Percentiles rank a stretch among this genome's conserved stretches.
Evolutionary conservation across 192 early-diverging fungal species (phyloP).

Genomic region (Dissophora ornata): DNA sequence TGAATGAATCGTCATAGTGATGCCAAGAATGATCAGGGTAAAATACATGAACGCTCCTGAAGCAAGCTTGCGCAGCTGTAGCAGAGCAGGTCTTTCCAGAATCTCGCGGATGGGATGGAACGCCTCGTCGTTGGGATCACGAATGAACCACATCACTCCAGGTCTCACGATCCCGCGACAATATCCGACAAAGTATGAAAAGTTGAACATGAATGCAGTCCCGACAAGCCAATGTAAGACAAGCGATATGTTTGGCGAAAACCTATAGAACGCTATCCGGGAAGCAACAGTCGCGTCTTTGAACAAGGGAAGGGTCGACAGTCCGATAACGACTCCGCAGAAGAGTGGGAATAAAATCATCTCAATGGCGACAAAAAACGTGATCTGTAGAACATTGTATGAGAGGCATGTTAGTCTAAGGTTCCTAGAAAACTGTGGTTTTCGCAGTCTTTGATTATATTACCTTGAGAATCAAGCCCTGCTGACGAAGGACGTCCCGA

Average conservation of each 20-base stretch:
- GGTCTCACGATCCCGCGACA: slow-evolving; percentile 89
- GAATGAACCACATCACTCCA: slow-evolving; percentile 98
- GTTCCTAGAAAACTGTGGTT: background rate
- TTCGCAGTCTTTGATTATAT: no score
- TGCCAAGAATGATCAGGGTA: slow-evolving; percentile 73
- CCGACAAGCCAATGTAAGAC: slow-evolving; percentile 93
- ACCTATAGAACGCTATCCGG: slow-evolving; percentile 67
- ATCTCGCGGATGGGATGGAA: slow-evolving; percentile 96
- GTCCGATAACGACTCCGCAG: slow-evolving; percentile 86
- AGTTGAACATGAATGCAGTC: slow-evolving; percentile 93
- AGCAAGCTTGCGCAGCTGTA: slow-evolving; percentile 86
- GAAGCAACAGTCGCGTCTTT: slow-evolving; percentile 62
- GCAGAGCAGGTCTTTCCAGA: slow-evolving; percentile 75
- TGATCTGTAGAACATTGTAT: slow-evolving; percentile 57
- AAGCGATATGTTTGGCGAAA: slow-evolving; percentile 68
- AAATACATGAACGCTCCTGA: slow-evolving; percentile 87
- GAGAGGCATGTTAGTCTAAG: background rate
- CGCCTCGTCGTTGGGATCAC: slow-evolving; percentile 94
- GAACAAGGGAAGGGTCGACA: slow-evolving; percentile 84
- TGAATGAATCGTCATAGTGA: slow-evolving; percentile 65
- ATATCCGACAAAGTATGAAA: slow-evolving; percentile 85
- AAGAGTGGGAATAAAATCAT: slow-evolving; percentile 85
- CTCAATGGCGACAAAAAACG: slow-evolving; percentile 89
- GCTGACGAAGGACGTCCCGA: slow-evolving; percentile 61
- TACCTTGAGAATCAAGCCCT: slow-evolving; percentile 71